These are phyloP conservation scores for Galerina sulciceps DNA, from an alignment of 768 basidiomycete species.

Conservation along the genomic window DNA sequence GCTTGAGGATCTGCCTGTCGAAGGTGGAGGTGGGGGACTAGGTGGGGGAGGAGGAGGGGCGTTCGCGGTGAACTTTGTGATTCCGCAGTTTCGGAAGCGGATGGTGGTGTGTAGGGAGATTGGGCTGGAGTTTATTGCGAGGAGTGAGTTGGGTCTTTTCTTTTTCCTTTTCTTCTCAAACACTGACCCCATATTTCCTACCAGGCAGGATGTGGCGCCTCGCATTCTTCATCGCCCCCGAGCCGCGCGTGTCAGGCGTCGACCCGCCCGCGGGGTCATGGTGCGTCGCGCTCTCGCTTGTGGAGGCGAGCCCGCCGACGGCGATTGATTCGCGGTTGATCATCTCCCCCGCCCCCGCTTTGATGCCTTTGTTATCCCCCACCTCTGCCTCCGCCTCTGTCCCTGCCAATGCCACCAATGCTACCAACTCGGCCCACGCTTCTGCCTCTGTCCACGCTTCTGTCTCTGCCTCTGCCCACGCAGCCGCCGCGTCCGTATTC, in stretches of 20 bases:
- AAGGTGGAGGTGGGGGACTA: no score
- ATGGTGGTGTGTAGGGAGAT: conserved; percentile 65
- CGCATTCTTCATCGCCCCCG: conserved; percentile 41
- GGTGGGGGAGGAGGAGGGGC: conserved; percentile 54
- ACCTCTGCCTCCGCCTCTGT: no score
- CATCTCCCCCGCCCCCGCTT: no score
- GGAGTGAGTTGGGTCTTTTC: conserved; percentile 44
- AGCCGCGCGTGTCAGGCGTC: neutral
- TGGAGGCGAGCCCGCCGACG: conserved; percentile 62
- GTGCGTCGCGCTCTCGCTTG: conserved; percentile 54
- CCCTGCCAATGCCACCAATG: neutral
- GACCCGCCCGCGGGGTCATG: conserved; percentile 40
- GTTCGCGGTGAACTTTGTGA: conserved; percentile 56
- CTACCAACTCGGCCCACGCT: no score
- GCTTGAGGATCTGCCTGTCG: conserved; percentile 53
- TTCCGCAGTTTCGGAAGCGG: conserved; percentile 70
- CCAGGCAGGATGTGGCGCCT: conserved; percentile 64
- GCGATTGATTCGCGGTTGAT: conserved; percentile 58
- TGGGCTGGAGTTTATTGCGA: conserved; percentile 67
- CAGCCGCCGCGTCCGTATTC: no score
- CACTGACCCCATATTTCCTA: neutral
- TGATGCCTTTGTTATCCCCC: no score
- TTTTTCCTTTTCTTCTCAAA: neutral
- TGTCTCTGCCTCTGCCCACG: no score
- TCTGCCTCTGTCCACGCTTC: no score